phyloP scores from a whole-genome alignment of 306 rosid species.

The Sechiopsis laciniata region DNA sequence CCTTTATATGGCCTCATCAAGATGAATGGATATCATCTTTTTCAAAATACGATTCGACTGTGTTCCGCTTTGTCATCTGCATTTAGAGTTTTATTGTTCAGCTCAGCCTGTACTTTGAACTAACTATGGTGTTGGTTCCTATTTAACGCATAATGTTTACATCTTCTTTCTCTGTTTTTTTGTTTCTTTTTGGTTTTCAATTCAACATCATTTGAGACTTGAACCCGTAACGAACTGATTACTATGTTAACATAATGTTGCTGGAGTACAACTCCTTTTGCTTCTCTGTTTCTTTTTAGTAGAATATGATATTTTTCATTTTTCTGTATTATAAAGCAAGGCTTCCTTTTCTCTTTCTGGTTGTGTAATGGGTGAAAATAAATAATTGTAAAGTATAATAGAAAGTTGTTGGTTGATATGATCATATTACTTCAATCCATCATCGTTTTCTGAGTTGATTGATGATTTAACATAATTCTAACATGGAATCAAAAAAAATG shows the following conservation, averaged over 20 bases:
- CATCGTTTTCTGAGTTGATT: no score
- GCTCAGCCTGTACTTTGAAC: not conserved
- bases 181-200: no score
- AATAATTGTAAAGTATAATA: not conserved
- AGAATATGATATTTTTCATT: not conserved
- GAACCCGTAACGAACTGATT: no score
- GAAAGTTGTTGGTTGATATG: no score
- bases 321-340: not conserved
- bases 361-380: not conserved
- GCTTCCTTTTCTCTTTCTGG: not conserved
- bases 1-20: constrained; percentile 75
- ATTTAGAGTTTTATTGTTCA: no score
- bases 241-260: no score
- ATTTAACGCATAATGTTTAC: not conserved
- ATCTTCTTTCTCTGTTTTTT: not conserved
- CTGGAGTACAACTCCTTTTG: no score
- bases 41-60: not conserved
- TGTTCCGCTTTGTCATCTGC: not conserved
- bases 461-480: no score
- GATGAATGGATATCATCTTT: constrained; percentile 18
- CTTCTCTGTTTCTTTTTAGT: not conserved
- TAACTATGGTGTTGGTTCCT: not conserved
- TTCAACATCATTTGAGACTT: not conserved
- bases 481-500: no score
- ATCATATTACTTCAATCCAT: no score